Percentiles rank a stretch among this genome's conserved stretches.
These are phyloP conservation scores for Pseudohalonectria lignicola DNA, from an alignment of 2,329 filamentous ascomycete genomes.

Conservation along the genomic window DNA sequence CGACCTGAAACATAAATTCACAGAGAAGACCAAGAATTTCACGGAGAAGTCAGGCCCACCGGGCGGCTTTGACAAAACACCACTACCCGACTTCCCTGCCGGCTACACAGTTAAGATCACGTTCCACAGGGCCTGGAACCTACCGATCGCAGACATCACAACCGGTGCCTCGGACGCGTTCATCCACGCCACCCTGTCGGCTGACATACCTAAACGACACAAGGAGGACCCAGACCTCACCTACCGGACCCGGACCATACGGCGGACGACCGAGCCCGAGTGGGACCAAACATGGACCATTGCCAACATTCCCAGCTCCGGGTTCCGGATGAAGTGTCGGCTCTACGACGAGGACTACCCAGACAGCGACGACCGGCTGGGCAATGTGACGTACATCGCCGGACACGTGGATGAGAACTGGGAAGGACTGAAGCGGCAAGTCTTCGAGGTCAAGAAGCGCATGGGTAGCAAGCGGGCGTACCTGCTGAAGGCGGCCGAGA, in stretches of 20 bases:
- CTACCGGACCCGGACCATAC: slow-evolving; percentile 66
- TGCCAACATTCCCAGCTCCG: slow-evolving; percentile 70
- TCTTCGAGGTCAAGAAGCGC: slow-evolving; percentile 69
- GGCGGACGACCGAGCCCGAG: slow-evolving; percentile 58
- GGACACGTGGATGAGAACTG: slow-evolving; percentile 51
- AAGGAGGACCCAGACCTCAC: slow-evolving; percentile 73
- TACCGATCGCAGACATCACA: slow-evolving; percentile 72
- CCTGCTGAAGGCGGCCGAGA: slow-evolving; percentile 56
- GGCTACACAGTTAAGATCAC: slow-evolving; percentile 81
- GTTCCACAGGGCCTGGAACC: slow-evolving; percentile 69
- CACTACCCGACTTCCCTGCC: slow-evolving; percentile 60
- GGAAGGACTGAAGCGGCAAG: slow-evolving; percentile 49
- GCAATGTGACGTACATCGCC: slow-evolving; percentile 68
- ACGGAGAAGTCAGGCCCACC: slow-evolving; percentile 7
- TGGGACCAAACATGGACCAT: slow-evolving; percentile 87
- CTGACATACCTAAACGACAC: slow-evolving; percentile 61
- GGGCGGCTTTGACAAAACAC: slow-evolving; percentile 36
- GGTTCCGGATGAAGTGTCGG: slow-evolving; percentile 75
- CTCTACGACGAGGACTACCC: slow-evolving; percentile 84
- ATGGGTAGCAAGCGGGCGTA: slow-evolving; percentile 83
- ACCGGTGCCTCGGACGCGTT: slow-evolving; percentile 76
- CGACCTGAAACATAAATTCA: slow-evolving; percentile 3
- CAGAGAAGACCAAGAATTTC: slow-evolving; percentile 4
- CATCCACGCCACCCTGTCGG: slow-evolving; percentile 63
- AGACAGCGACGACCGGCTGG: slow-evolving; percentile 78